A percentile compares a stretch with the other conserved stretches of the same genome.
Evolutionary conservation across 352 stramenopile genomes (phyloP).

Genomic region (Phytophthora megakarya): DNA sequence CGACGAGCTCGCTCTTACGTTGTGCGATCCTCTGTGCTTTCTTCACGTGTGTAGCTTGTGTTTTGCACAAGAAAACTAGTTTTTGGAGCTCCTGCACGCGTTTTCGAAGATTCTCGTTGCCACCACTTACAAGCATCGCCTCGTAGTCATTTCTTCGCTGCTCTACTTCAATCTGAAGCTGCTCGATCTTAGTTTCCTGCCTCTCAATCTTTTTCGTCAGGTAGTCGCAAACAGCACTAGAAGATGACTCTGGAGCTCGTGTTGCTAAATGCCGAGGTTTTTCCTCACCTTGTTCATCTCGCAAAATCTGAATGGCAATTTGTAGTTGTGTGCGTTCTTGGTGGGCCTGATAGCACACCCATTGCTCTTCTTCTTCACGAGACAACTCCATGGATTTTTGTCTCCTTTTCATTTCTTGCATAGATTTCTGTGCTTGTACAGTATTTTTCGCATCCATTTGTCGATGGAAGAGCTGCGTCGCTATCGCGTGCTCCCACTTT

Average conservation of each 20-base stretch:
- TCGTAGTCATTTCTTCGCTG: constrained; percentile 46
- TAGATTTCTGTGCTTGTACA: constrained; percentile 13
- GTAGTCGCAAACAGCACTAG: constrained; percentile 45
- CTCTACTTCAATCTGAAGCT: constrained; percentile 39
- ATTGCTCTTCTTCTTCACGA: constrained; percentile 62
- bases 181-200: constrained; percentile 45
- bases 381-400: constrained; percentile 49
- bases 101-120: constrained; percentile 56
- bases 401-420: constrained; percentile 48
- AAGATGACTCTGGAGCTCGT: constrained; percentile 26
- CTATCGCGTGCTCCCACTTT: constrained; percentile 51
- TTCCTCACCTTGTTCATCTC: constrained; percentile 14
- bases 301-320: constrained; percentile 53
- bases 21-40: constrained; percentile 45
- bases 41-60: constrained; percentile 52
- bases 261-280: constrained; percentile 17
- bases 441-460: constrained; percentile 47
- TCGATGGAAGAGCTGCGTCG: constrained; percentile 53
- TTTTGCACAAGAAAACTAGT: constrained; percentile 67
- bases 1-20: constrained; percentile 35
- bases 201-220: constrained; percentile 55
- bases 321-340: constrained; percentile 66
- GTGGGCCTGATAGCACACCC: constrained; percentile 53
- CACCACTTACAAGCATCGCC: constrained; percentile 37
- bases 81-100: constrained; percentile 74